These are phyloP conservation scores for Candida corydali DNA, from an alignment of 805 yeast species.

Conservation along the genomic window DNA sequence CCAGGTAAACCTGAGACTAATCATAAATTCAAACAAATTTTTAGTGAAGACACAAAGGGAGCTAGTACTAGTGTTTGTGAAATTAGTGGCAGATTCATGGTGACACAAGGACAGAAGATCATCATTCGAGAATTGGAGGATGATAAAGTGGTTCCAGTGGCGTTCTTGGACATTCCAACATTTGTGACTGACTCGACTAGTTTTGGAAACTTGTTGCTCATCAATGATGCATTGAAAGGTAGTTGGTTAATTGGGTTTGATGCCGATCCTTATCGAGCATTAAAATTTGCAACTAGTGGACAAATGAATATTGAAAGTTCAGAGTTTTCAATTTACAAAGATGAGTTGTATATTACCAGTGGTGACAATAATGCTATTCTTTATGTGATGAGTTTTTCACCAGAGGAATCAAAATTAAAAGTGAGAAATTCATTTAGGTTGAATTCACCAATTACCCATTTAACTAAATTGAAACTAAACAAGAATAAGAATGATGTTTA, in stretches of 20 bases:
- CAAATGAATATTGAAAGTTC: constrained; percentile 60
- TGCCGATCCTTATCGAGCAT: constrained; percentile 89
- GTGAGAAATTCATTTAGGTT: constrained; percentile 67
- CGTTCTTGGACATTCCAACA: constrained; percentile 83
- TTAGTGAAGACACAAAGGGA: constrained; percentile 74
- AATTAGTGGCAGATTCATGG: constrained; percentile 76
- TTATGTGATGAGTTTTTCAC: constrained; percentile 81
- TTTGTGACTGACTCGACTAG: constrained; percentile 76
- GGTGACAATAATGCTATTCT: constrained; percentile 67
- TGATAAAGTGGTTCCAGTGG: constrained; percentile 89
- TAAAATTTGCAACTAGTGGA: constrained; percentile 63
- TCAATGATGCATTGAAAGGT: constrained; percentile 79
- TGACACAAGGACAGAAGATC: constrained; percentile 81
- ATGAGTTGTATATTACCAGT: constrained; percentile 59
- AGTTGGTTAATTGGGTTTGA: constrained; percentile 84
- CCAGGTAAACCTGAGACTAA: constrained; percentile 82
- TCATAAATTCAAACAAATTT: constrained; percentile 68
- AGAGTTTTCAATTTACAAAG: constrained; percentile 74
- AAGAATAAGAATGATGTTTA: constrained; percentile 37
- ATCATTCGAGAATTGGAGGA: constrained; percentile 81
- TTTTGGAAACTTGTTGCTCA: constrained; percentile 72
- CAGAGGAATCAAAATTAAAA: constrained; percentile 78
- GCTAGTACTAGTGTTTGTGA: constrained; percentile 77
- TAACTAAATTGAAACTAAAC: too few relatives aligned
- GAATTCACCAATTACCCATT: constrained; percentile 58